A percentile compares a stretch with the other conserved stretches of the same genome.
Conservation (phyloP, 2,329 filamentous ascomycete genomes). For the Hypomyces perniciosus region DNA sequence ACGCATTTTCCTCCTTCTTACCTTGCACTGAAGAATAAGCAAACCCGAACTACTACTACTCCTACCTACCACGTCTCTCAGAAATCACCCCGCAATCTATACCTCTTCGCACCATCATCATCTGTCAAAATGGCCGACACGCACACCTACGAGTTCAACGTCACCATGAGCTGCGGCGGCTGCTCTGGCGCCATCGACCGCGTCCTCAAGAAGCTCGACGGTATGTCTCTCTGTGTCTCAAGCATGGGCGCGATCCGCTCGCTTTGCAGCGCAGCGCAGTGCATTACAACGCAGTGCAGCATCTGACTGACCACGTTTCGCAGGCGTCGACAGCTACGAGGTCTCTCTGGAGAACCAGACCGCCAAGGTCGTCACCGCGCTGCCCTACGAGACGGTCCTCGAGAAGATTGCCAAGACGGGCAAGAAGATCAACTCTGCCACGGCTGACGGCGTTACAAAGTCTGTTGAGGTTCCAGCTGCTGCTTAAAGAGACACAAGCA, state of each 20-base stretch:
- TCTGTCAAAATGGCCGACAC: conserved; percentile 57
- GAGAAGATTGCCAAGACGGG: conserved; percentile 91
- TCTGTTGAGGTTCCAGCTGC: conserved; percentile 42
- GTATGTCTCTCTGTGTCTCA: conserved; percentile 42
- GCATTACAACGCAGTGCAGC: not conserved
- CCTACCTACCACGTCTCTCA: not conserved
- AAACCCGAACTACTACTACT: not conserved
- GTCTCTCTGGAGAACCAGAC: conserved; percentile 83
- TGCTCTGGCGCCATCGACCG: conserved; percentile 93
- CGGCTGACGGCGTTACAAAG: conserved; percentile 59
- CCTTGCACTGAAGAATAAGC: no score
- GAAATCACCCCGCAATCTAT: not conserved
- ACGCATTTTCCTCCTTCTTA: not conserved
- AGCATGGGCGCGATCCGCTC: not conserved
- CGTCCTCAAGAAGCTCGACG: conserved; percentile 86
- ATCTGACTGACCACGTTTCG: not conserved
- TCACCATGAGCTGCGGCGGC: conserved; percentile 90
- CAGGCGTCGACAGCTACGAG: conserved; percentile 80
- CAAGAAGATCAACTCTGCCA: conserved; percentile 77
- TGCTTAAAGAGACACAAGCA: conserved; percentile 16
- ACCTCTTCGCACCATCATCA: not conserved
- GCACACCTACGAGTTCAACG: conserved; percentile 92
- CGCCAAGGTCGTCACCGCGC: conserved; percentile 65
- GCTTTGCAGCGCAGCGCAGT: no score
- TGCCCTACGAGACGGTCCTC: conserved; percentile 76